Evolutionary conservation across 805 yeast genomes (phyloP), one percentile per base, ranked within the genome.

Genomic region (Saturnispora sekii): DNA sequence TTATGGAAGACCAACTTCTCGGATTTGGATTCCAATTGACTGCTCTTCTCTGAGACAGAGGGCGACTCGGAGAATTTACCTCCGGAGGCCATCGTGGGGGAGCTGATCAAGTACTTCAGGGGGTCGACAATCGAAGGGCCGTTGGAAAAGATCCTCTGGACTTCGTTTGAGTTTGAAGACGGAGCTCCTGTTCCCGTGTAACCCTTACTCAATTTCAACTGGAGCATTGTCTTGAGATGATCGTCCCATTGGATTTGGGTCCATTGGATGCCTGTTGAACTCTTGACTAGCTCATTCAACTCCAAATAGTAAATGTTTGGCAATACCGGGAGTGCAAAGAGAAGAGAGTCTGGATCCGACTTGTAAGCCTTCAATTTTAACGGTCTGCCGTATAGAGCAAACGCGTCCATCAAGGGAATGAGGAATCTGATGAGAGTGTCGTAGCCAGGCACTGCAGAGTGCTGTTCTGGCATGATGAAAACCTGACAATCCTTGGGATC

Each of bases 401-500:
- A 87, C 1, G 86, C 74, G 58, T 87, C 94, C 53, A 84, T 65
- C 11, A 82, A 62, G 6, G 93, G 95, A 29, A 86, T 72, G 50
- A 84, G 66, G 58, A 82, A 84, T 51, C 96, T 69, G 46, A 86
- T 81, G 65, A 86, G 70, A n/a, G 90, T 86, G 62, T 86, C 95
- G 52, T 76, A 79, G 17, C 89, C 89, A 4, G 78, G 77, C 15
- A 87, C 94, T 8, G 90, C 84, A 6, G 89, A 85, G 56, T 84
- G 95, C 46, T 74, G 68, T 48, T 79, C 84, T 10, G 95, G 95
- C 93, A 87, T 84, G 55, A 86, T 61, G 59, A 85, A 86, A 41
- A 86, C 73, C 3, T 79, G 69, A 15, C 81, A 75, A 44, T 75
- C 79, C 49, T 73, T 73, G 10, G 79, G 72, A 0, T 64, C 61